Conservation (phyloP, 2,329 filamentous ascomycete genomes). For the Fusarium sublunatum region DNA sequence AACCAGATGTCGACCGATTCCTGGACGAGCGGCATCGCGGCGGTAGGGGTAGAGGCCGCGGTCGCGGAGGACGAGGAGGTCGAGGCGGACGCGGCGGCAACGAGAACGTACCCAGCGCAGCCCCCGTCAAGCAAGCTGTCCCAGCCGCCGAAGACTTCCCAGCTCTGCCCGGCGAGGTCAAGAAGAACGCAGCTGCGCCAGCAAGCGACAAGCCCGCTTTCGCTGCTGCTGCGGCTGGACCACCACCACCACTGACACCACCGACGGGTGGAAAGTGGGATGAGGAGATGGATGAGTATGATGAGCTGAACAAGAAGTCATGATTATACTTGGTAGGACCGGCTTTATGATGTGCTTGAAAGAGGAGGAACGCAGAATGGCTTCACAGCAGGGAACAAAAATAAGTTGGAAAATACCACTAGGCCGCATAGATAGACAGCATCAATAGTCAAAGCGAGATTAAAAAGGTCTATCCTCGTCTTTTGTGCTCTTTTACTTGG, state of each 20-base stretch:
- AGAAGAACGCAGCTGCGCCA: slow-evolving; percentile 35
- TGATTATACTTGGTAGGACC: slow-evolving; percentile 27
- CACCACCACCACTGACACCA: slow-evolving; percentile 46
- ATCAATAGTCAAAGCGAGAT: slow-evolving; percentile 39
- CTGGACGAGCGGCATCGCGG: slow-evolving; percentile 52
- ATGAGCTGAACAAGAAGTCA: slow-evolving; percentile 51
- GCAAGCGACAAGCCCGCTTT: slow-evolving; percentile 43
- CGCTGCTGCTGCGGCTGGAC: slow-evolving; percentile 46
- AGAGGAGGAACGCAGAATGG: slow-evolving; percentile 5
- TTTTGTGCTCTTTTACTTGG: slow-evolving; percentile 10
- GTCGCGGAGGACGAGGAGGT: slow-evolving; percentile 50
- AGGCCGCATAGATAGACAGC: slow-evolving; percentile 40
- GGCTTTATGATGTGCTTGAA: neutral
- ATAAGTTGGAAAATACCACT: slow-evolving; percentile 37
- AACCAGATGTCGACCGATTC: slow-evolving; percentile 53
- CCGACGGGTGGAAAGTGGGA: slow-evolving; percentile 62
- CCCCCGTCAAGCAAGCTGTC: slow-evolving; percentile 39
- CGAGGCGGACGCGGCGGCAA: slow-evolving; percentile 50
- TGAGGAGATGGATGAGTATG: slow-evolving; percentile 67
- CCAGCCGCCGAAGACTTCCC: slow-evolving; percentile 53
- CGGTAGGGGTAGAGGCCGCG: slow-evolving; percentile 49
- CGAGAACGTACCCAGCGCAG: slow-evolving; percentile 39
- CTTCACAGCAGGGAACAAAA: slow-evolving; percentile 17
- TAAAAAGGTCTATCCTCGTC: slow-evolving; percentile 28
- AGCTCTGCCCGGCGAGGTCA: slow-evolving; percentile 48